A percentile compares a stretch with the other conserved stretches of the same genome.
These are phyloP conservation scores for Daldinia sp. DNA, from an alignment of 2,329 filamentous ascomycete genomes.

Conservation along the genomic window DNA sequence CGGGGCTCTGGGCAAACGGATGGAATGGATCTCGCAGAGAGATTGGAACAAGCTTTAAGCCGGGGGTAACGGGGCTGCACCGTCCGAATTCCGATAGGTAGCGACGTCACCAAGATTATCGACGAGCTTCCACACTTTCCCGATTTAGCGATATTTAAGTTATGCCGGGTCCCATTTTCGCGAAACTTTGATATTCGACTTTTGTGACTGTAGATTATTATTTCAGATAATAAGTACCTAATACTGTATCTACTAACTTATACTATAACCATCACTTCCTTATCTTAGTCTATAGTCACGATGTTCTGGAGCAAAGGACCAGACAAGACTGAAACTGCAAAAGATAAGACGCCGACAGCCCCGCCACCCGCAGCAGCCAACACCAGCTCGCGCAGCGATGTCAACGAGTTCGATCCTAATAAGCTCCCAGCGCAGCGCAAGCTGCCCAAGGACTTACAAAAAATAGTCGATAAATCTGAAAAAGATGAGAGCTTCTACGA, in stretches of 20 bases:
- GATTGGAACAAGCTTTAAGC: neutral
- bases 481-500: conserved; percentile 81
- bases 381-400: conserved; percentile 51
- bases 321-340: conserved; percentile 46
- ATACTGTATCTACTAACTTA: neutral
- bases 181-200: conserved; percentile 2
- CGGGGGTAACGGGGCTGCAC: conserved; percentile 14
- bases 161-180: neutral
- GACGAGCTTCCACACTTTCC: conserved; percentile 18
- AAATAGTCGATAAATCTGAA: conserved; percentile 68
- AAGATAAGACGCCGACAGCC: conserved; percentile 47
- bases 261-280: neutral
- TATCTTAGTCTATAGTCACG: conserved; percentile 15
- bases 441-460: conserved; percentile 68
- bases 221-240: neutral
- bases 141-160: conserved; percentile 9
- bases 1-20: neutral
- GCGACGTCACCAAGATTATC: conserved; percentile 39
- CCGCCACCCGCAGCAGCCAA: conserved; percentile 38
- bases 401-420: conserved; percentile 57
- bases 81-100: conserved; percentile 30
- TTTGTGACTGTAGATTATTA: conserved; percentile 1
- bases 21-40: neutral
- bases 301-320: conserved; percentile 52
- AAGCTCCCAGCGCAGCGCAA: conserved; percentile 63